Base-by-base conservation (phyloP, 208 protist species). In the Acanthamoeba sp. region DNA sequence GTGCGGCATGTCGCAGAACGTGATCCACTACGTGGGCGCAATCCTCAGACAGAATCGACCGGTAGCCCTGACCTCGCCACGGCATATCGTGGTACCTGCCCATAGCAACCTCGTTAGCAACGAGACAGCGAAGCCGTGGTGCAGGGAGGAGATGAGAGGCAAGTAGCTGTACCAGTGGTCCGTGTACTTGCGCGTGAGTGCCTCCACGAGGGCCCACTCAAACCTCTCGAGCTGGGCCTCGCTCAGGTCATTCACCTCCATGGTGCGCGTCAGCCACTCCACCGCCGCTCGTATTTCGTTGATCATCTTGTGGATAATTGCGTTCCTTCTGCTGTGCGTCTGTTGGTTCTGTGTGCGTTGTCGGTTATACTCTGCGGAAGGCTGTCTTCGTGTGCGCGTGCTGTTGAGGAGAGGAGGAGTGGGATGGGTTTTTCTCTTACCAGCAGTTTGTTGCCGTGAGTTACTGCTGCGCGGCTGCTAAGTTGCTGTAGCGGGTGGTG, bases 21-120 rank as follows among this genome's bases (percentile, higher is more conserved):
- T 90, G 50, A 29, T 90, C 84, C 14, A 90, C 59, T 18, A 66
- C 59, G 84, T 85, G 59, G 16, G 40, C 76, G 52, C 52, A 71
- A 36, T 80, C 71, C 71, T 80, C 71, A 36, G 71, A 80, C 50
- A 90, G 38, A 34, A 90, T 90, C 34, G 84, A 90, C 7, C 84
- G n/a, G 9, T 90, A 90, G 34, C 84, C 84, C 42, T 90, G 84
- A 14, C 84, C 84, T 59, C 59, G 84, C 84, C 84, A 90, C 48
- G 84, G 84, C 59, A 48, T 66, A 16, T 90, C 84, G 22, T 34
- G 50, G 50, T 90, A 59, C 52, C 52, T 59, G 12, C 20, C 22
- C 52, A 59, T 50, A 50, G 45, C 45, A 50, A 50, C 45, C 45
- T 6, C 45, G 5, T 50, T 14, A 50, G 45, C 45, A 7, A 50